A percentile compares a stretch with the other conserved stretches of the same genome.
Evolutionary conservation across 2,329 filamentous ascomycete genomes (phyloP).

Genomic region (Penicillium capsulatum): DNA sequence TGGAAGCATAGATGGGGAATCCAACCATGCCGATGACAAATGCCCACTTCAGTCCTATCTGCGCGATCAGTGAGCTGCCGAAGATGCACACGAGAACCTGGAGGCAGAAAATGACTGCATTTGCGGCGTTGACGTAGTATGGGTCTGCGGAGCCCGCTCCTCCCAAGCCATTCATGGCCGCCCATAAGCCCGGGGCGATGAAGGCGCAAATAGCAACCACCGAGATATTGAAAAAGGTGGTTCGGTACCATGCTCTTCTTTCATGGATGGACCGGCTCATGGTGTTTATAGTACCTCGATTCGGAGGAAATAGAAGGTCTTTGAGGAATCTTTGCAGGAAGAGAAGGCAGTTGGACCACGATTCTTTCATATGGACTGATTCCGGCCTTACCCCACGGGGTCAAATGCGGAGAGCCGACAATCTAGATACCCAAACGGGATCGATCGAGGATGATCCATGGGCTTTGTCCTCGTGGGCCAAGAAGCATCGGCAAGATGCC

Average conservation of each 20-base stretch:
- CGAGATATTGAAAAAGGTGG: constrained; percentile 4
- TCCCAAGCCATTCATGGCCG: constrained; percentile 7
- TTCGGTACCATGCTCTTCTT: constrained; percentile 8
- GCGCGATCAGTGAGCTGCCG: constrained; percentile 1
- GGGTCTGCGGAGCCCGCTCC: constrained; percentile 5
- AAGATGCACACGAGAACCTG: constrained; percentile 5
- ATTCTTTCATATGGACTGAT: no score
- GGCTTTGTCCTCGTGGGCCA: no score
- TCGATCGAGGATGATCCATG: no score
- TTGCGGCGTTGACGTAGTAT: constrained; percentile 7
- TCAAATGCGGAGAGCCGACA: no score
- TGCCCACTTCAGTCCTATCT: constrained; percentile 6
- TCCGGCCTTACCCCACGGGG: no score
- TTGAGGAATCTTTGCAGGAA: no score
- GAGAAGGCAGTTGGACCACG: no score
- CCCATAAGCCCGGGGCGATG: constrained; percentile 8
- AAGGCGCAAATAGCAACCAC: constrained; percentile 6
- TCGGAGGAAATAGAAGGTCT: no score
- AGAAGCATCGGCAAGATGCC: no score
- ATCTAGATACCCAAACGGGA: no score
- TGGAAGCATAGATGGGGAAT: constrained; percentile 5
- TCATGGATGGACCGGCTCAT: no score
- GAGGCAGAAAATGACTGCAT: constrained; percentile 4
- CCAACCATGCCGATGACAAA: constrained; percentile 2
- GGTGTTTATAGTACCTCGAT: no score